These are phyloP conservation scores for Macroventuria anomochaeta DNA, from an alignment of 2,329 filamentous ascomycete species.

Conservation along the genomic window DNA sequence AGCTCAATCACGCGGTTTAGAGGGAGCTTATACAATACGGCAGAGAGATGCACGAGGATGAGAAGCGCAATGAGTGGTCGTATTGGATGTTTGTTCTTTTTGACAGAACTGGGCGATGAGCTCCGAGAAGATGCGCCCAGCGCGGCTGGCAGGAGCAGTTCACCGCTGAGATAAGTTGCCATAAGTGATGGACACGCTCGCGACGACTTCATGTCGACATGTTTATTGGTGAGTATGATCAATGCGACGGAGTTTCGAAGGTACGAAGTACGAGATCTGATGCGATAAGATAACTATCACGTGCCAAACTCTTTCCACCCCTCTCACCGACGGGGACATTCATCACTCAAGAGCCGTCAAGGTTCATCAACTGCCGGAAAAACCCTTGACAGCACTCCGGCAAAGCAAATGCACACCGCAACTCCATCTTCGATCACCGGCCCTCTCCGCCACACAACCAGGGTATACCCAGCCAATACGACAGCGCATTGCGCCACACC, in stretches of 20 bases:
- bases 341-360: neutral
- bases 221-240: neutral
- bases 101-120: slow-evolving; percentile 9
- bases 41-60: slow-evolving; percentile 42
- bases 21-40: slow-evolving; percentile 45
- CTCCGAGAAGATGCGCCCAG: neutral
- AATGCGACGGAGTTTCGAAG: too few species aligned
- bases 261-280: neutral
- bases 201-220: neutral
- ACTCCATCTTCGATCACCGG: slow-evolving; percentile 13
- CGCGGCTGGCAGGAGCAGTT: neutral
- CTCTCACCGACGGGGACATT: neutral
- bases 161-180: neutral
- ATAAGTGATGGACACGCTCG: neutral
- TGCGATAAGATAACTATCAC: slow-evolving; percentile 16
- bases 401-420: slow-evolving; percentile 14
- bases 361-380: neutral
- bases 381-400: neutral
- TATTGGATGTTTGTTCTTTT: slow-evolving; percentile 23
- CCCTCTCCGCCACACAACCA: slow-evolving; percentile 11
- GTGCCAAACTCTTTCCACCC: neutral
- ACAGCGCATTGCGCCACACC: slow-evolving; percentile 25
- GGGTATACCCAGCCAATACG: slow-evolving; percentile 19
- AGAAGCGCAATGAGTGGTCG: slow-evolving; percentile 42
- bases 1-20: slow-evolving; percentile 48